A percentile compares a stretch with the other conserved stretches of the same genome.
Conservation (phyloP, 1,284 basidiomycete genomes). For the Tylopilus orsonianus region DNA sequence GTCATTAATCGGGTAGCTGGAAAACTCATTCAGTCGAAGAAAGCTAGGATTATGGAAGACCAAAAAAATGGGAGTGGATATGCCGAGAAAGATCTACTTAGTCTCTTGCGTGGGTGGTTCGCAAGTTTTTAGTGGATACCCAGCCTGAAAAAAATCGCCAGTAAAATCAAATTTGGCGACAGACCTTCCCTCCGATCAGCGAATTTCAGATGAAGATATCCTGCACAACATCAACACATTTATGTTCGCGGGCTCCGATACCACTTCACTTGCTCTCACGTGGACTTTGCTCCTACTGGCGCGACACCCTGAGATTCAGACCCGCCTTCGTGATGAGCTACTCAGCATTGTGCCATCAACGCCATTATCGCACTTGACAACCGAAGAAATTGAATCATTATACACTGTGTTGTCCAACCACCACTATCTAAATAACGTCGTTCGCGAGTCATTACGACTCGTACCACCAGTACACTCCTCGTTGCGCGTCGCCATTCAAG, state of each 20-base stretch:
- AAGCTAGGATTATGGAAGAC: constrained; percentile 59
- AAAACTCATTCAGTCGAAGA: constrained; percentile 71
- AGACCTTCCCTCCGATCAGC: constrained; percentile 62
- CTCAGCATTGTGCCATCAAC: constrained; percentile 41
- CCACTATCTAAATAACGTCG: constrained; percentile 76
- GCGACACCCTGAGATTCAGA: constrained; percentile 59
- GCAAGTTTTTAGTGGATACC: background rate
- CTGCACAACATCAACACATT: constrained; percentile 83
- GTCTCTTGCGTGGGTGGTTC: constrained; percentile 55
- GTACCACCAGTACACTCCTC: constrained; percentile 82
- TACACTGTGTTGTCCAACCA: constrained; percentile 57
- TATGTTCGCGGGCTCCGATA: constrained; percentile 86
- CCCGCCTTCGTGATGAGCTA: constrained; percentile 63
- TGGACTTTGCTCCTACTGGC: constrained; percentile 78
- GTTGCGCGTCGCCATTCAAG: constrained; percentile 68
- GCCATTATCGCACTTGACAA: constrained; percentile 41
- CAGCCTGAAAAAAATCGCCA: constrained; percentile 30
- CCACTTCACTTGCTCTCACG: constrained; percentile 73
- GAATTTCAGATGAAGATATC: constrained; percentile 80
- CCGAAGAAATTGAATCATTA: constrained; percentile 62
- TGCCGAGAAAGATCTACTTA: constrained; percentile 64
- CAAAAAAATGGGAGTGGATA: constrained; percentile 48
- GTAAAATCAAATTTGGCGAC: constrained; percentile 73
- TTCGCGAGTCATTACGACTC: constrained; percentile 70
- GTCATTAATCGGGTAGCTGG: constrained; percentile 67